Conservation (phyloP, 768 basidiomycete genomes). For the Boletus huronensis region DNA sequence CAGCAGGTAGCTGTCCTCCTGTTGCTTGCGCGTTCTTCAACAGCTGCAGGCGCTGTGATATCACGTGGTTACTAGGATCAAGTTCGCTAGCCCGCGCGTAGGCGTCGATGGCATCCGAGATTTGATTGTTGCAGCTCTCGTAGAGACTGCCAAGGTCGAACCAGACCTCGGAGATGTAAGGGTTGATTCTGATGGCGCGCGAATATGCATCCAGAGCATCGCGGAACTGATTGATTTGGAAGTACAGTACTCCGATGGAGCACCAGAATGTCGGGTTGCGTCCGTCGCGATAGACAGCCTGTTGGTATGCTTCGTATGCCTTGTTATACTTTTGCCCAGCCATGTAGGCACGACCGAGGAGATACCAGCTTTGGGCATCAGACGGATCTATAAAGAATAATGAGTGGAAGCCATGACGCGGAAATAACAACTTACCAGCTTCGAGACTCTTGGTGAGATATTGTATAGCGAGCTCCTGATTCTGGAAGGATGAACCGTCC, state of each 20-base stretch:
- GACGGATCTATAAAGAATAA: slow-evolving; percentile 62
- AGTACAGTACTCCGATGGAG: slow-evolving; percentile 97
- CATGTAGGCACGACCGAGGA: slow-evolving; percentile 98
- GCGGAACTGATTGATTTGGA: slow-evolving; percentile 99
- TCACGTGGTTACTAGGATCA: slow-evolving; percentile 80
- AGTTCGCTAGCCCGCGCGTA: slow-evolving; percentile 94
- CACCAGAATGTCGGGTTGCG: slow-evolving; percentile 99
- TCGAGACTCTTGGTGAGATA: slow-evolving; percentile 94
- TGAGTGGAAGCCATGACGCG: neutral
- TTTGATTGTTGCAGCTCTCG: slow-evolving; percentile 98
- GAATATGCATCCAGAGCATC: slow-evolving; percentile 99
- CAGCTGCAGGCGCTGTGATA: slow-evolving; percentile 75
- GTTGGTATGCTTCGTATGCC: slow-evolving; percentile 98
- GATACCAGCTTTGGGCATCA: slow-evolving; percentile 98
- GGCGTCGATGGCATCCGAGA: slow-evolving; percentile 97
- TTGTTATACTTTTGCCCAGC: slow-evolving; percentile 98
- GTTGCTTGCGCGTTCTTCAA: slow-evolving; percentile 76
- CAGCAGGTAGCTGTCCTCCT: slow-evolving; percentile 73
- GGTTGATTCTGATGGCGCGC: slow-evolving; percentile 97
- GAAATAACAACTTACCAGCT: slow-evolving; percentile 58
- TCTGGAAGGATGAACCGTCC: slow-evolving; percentile 90
- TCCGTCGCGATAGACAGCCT: slow-evolving; percentile 97
- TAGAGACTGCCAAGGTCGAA: slow-evolving; percentile 97
- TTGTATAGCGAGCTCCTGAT: slow-evolving; percentile 90
- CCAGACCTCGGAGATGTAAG: slow-evolving; percentile 80